Conservation (phyloP, 169 alveolate genomes). For the Toxoplasma gondii region DNA sequence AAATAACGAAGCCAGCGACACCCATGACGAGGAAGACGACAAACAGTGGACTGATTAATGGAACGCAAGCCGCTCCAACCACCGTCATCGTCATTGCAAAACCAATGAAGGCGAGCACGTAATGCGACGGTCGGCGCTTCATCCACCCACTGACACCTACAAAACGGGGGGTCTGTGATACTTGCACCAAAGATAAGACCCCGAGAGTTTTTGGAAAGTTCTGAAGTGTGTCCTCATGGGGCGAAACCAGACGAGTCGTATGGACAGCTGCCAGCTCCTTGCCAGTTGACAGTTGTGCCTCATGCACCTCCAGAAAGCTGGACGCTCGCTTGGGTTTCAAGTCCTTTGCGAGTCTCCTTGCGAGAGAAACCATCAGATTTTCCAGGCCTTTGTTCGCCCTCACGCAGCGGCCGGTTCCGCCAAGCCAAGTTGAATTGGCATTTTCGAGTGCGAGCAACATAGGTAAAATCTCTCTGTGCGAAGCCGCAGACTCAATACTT, state of each 20-base stretch:
- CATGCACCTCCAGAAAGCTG: not conserved
- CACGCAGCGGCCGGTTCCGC: not conserved
- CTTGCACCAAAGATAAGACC: not conserved
- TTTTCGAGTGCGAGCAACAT: not conserved
- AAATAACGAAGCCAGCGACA: not conserved
- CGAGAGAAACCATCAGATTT: not conserved
- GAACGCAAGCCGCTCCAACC: not conserved
- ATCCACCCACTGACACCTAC: not conserved
- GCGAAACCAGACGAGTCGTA: not conserved
- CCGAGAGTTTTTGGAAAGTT: not conserved
- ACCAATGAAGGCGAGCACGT: not conserved
- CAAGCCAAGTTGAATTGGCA: not conserved
- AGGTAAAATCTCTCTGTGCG: not conserved
- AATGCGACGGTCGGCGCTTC: not conserved
- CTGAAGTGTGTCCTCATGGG: not conserved
- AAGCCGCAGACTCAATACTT: not conserved
- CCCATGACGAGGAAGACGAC: slow-evolving; percentile 4
- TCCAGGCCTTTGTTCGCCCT: not conserved
- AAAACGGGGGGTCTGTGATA: not conserved
- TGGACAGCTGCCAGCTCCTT: not conserved
- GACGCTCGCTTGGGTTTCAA: not conserved
- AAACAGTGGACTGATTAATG: not conserved
- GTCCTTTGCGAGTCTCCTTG: not conserved
- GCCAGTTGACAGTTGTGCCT: not conserved
- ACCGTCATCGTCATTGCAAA: not conserved